Evolutionary conservation across 306 rosid genomes (phyloP).

Genomic region (Ceratonia siliqua): DNA sequence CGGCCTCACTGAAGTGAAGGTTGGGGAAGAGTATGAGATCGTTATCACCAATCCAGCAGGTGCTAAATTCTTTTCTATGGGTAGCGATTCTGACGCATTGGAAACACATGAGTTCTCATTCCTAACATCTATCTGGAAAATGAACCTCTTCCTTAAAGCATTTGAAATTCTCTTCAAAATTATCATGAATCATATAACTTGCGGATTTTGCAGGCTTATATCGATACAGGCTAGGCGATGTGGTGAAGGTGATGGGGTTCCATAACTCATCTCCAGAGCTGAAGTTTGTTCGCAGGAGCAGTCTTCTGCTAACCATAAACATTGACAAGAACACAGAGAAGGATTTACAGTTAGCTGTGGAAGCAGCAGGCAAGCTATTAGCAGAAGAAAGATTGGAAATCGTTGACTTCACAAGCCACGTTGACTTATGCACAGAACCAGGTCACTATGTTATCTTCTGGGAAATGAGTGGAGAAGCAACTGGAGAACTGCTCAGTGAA

Average conservation of each 20-base stretch:
- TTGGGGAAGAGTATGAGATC: conserved; percentile 80
- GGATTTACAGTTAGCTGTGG: conserved; percentile 80
- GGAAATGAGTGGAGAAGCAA: conserved; percentile 79
- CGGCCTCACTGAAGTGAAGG: conserved; percentile 66
- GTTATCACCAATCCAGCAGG: conserved; percentile 82
- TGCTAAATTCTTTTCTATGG: conserved; percentile 31
- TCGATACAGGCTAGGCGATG: conserved; percentile 83
- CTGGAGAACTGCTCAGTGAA: conserved; percentile 51
- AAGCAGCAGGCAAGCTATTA: conserved; percentile 56
- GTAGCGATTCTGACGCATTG: too few relatives aligned
- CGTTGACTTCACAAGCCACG: conserved; percentile 79
- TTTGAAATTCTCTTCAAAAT: too few relatives aligned
- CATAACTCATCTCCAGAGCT: conserved; percentile 85
- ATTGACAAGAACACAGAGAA: conserved; percentile 96
- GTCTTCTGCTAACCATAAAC: conserved; percentile 69
- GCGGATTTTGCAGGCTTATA: conserved; percentile 61
- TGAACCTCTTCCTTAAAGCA: too few relatives aligned
- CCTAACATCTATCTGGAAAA: too few relatives aligned
- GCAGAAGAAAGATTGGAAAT: conserved; percentile 66
- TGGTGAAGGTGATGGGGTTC: conserved; percentile 80
- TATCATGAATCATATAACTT: not conserved
- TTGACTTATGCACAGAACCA: conserved; percentile 63
- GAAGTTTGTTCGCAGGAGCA: conserved; percentile 66
- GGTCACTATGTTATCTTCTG: conserved; percentile 89
- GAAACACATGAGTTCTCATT: too few relatives aligned